Evolutionary conservation across 2,329 filamentous ascomycete species (phyloP), one percentile per base, ranked within the genome.

Genomic region (Neurospora sp.): DNA sequence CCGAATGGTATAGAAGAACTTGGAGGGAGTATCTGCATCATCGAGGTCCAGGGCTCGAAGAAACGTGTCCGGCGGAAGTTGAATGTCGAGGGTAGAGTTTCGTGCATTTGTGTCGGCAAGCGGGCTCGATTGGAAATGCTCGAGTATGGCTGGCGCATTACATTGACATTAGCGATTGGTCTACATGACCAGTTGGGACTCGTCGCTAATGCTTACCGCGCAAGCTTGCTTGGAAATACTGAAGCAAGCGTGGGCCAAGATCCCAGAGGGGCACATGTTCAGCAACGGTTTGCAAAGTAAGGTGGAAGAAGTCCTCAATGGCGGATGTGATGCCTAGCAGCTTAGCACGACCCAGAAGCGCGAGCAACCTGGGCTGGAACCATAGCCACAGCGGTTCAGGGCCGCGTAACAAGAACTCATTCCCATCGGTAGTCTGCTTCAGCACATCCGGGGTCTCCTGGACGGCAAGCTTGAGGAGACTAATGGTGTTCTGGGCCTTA

Each of bases 391-490:
- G 82, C 4, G 91, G 85, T 72, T 90, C 88, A 46, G 80, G 80
- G 17, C 89, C 86, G 52, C 86, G 82, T 68, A 84, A 84, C 69
- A 88, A 77, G 66, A 84, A 83, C 3, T 79, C 78, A 62, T 80
- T 80, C 3, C 76, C 76, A 23, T 80, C 77, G 11, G 81, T 79
- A 38, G 78, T 79, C 71, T 82, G 83, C 23, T 85, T 80, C 38
- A 95, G 82, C n/a, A 93, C 86, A 43, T 84, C 82, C 2, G 92
- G 93, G 8, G 90, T 92, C 76, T 93, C 91, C 72, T 88, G 86
- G 73, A 97, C 85, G 2, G 91, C 92, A 68, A 91, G 86, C 70
- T 87, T 86, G 66, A 97, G 84, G 68, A 97, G 93, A 74, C 91
- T 88, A 67, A 97, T 85, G 68, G 93, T 93, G 76, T 93, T 90